Conservation (phyloP, 192 early-diverging fungal genomes). For the Coemansia sp. region DNA sequence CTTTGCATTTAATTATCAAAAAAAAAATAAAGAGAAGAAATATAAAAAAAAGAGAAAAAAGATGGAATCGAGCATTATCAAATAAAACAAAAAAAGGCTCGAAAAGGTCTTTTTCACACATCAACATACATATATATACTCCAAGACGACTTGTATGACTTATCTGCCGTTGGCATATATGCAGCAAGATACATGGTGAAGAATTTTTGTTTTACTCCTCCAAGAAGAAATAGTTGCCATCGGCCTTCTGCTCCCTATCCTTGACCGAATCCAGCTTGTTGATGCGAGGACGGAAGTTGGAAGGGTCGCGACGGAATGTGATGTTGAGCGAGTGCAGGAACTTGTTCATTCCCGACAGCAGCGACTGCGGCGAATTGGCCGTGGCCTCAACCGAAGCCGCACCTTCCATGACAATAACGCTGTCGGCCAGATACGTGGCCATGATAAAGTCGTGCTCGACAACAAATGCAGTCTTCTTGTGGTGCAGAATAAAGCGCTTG, state of each 20-base stretch:
- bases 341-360: conserved; percentile 94
- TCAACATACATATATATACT: background rate
- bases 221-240: conserved; percentile 68
- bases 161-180: background rate
- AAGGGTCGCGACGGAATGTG: conserved; percentile 96
- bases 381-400: conserved; percentile 79
- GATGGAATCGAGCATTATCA: background rate
- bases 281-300: conserved; percentile 96
- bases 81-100: too few species aligned
- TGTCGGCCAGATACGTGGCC: conserved; percentile 96
- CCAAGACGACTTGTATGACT: background rate
- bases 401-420: conserved; percentile 95
- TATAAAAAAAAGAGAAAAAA: background rate
- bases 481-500: conserved; percentile 95
- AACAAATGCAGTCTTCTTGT: conserved; percentile 96
- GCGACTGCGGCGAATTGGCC: conserved; percentile 85
- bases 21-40: background rate
- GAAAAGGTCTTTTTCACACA: background rate
- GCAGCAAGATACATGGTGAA: background rate
- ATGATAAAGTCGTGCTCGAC: conserved; percentile 99
- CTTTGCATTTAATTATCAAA: background rate
- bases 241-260: conserved; percentile 94
- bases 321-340: conserved; percentile 91
- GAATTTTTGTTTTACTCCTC: conserved; percentile 49
- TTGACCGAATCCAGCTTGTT: conserved; percentile 94